Conservation (phyloP, 768 basidiomycete species). For the Crepidotus variabilis region DNA sequence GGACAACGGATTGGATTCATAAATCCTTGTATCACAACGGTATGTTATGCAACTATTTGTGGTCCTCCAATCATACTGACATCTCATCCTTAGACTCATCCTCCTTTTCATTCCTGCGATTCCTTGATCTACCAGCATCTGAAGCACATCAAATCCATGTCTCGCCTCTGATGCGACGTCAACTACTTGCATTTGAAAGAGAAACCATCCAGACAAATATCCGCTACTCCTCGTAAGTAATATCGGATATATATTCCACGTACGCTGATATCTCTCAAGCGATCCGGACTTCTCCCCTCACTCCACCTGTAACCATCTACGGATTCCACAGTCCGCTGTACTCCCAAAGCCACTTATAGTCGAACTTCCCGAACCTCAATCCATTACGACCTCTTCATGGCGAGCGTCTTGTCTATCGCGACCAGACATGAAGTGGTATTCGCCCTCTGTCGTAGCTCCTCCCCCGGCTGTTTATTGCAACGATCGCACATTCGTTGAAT, state of each 20-base stretch:
- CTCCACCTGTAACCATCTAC: constrained; percentile 26
- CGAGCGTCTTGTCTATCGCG: constrained; percentile 77
- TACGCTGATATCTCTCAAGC: constrained; percentile 27
- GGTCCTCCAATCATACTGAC: background rate
- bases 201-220: constrained; percentile 38
- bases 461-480: constrained; percentile 70
- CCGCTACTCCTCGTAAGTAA: constrained; percentile 40
- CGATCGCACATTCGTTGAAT: constrained; percentile 77
- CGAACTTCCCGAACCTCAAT: constrained; percentile 48
- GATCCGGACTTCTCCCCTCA: constrained; percentile 51
- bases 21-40: constrained; percentile 64
- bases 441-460: constrained; percentile 84
- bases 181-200: constrained; percentile 44
- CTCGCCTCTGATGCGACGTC: constrained; percentile 56
- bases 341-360: constrained; percentile 29
- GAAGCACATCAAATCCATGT: constrained; percentile 62
- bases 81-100: background rate
- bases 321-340: constrained; percentile 27
- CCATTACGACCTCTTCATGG: constrained; percentile 65
- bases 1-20: constrained; percentile 81
- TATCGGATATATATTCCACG: background rate
- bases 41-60: constrained; percentile 25
- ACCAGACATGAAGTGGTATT: constrained; percentile 76
- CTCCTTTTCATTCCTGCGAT: constrained; percentile 75
- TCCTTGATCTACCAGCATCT: constrained; percentile 58